Conservation (phyloP, 2,329 filamentous ascomycete species). For the Aspergillus transmontanensis region DNA sequence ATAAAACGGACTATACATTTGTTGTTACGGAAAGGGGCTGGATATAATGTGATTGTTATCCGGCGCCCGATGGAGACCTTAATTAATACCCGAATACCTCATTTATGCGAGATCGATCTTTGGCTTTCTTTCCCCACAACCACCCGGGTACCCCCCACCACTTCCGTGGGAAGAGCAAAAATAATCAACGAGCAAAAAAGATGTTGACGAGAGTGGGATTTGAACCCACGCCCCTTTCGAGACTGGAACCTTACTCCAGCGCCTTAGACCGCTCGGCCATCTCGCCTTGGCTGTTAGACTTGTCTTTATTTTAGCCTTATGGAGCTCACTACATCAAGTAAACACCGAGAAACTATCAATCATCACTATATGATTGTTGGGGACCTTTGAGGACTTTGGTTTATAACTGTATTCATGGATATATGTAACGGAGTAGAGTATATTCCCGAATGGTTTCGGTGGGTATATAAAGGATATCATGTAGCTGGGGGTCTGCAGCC, state of each 20-base stretch:
- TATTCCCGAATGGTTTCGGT: background rate
- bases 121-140: background rate
- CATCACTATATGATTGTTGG: background rate
- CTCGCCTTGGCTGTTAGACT: background rate
- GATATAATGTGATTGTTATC: background rate
- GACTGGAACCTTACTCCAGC: conserved; percentile 7
- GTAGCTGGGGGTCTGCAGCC: too few relatives aligned
- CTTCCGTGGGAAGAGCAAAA: background rate
- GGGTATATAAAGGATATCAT: too few relatives aligned
- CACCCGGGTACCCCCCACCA: background rate
- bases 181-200: background rate
- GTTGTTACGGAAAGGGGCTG: too few relatives aligned
- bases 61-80: background rate
- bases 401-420: background rate
- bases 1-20: too few relatives aligned
- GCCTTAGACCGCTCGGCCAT: conserved; percentile 6
- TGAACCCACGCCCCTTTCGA: conserved; percentile 7
- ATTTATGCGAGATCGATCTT: background rate
- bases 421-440: background rate
- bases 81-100: background rate
- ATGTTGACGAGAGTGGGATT: conserved; percentile 7
- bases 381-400: background rate
- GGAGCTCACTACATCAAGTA: background rate
- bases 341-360: background rate
- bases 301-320: rapidly evolving